Evolutionary conservation across 305 asterid genomes (phyloP).

Genomic region (Solanum chacoense): DNA sequence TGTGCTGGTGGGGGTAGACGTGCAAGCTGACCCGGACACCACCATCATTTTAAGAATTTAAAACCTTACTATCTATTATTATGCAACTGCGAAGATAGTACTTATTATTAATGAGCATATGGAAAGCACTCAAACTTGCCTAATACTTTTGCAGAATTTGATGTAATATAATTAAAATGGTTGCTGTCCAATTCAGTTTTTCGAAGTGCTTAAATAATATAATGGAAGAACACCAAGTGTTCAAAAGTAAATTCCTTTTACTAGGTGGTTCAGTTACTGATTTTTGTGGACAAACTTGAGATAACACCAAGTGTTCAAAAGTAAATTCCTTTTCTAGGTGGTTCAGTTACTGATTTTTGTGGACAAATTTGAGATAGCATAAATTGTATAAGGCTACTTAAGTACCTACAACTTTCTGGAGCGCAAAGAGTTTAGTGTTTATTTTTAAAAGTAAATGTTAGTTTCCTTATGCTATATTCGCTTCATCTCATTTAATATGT

Average conservation of each 20-base stretch:
- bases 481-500: background rate
- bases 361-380: background rate
- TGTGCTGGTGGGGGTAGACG: background rate
- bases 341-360: background rate
- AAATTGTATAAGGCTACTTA: background rate
- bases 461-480: background rate
- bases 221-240: background rate
- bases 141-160: background rate
- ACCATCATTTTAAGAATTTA: background rate
- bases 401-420: background rate
- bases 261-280: background rate
- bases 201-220: background rate
- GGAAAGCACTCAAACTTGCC: background rate
- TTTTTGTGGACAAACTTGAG: background rate
- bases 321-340: background rate
- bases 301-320: background rate
- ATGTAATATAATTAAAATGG: background rate
- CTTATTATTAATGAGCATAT: background rate
- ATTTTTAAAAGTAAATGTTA: background rate
- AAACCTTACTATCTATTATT: background rate
- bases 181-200: background rate
- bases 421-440: background rate
- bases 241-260: background rate
- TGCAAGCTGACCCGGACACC: background rate
- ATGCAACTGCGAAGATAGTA: background rate